Base-by-base conservation (phyloP, 495 filamentous ascomycete species). In the Hypoxylon lenormandii region DNA sequence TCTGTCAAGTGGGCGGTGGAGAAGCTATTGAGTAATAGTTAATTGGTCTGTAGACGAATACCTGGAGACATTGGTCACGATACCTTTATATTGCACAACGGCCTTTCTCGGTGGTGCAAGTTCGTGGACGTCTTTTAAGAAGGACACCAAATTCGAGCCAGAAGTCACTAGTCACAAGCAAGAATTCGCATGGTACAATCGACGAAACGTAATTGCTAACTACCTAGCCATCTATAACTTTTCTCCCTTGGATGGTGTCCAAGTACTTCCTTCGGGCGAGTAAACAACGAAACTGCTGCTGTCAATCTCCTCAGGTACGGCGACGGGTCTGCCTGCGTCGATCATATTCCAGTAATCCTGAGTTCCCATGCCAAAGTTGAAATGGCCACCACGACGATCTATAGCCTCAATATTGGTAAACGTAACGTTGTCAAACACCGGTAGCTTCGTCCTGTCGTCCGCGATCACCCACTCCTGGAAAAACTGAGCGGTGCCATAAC, bases 1-100 rank as follows among this genome's bases (percentile, higher is more conserved):
- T 97, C 93, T 76, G 93, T 98, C 55, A 88, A 89, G 66, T 96
- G 93, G 91, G 94, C 92, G 22, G 92, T 95, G 12, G 83, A 86
- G 64, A 89, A 88, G 75, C 78, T 96, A 54, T 78, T 97, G 76
- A 83, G 79, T 63, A 82, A 77, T 53, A 76, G 60, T 57, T 79
- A 69, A 66, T 64, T 55, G 8, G 22, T n/a, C 49, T 8, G 26
- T 47, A 22, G 50, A 60, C 7, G 50, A 52, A 59, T 61, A 28
- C 8, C 30, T 33, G 6, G 30, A 11, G 30, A 7, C 30, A 5
- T 33, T 33, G 4, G 30, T 33, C 30, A 8, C 10, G 30, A 33
- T 33, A 33, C 30, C 30, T 33, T 33, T 8, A 11, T 11, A 33
- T 33, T 33, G 10, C 10, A 8, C 30, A 33, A 11, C 30, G 30